Base-by-base conservation (phyloP, 2,329 filamentous ascomycete species). In the Mollisiaceae sp. region DNA sequence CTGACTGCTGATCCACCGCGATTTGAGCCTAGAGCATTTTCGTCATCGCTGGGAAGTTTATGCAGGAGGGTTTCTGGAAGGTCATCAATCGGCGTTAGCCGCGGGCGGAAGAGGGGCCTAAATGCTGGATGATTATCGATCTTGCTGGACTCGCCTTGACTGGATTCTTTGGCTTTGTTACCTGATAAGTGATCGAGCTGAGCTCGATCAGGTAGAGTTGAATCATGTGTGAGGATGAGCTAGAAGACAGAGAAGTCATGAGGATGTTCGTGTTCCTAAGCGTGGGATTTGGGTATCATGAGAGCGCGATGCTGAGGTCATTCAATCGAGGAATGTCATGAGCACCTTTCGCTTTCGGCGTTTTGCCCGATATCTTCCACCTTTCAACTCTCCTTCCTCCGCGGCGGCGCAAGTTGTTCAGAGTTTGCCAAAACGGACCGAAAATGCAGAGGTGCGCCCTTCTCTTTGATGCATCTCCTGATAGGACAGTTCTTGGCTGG, bases 401-500 rank as follows among this genome's bases (percentile, higher is more conserved):
- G 38, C 18, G 15, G 22, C 57, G 15, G 57, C 24, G 39, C 38
- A 43, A 32, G 38, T n/a, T 35, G 18, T 60, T 27, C 41, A 43
- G 32, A 59, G 38, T 41, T 27, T 45, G 64, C 35, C 55, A 52
- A 60, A 38, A 47, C 67, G 69, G 69, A 59, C 69, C 69, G 69
- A 71, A 63, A 50, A 68, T 64, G 67, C 65, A 70, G 14, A 27
- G 11, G 9, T 35, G 22, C 50, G 11, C 58, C 62, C 65, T 63
- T 66, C 54, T 52, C 45, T 14, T 20, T 27, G 24, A 18, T 62
- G 63, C 65, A 65, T 20, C 27, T 60, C 61, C 56, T 69, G 68
- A 70, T 70, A 70, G 68, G 68, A 64, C 39, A 50, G 36, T 63
- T 50, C 47, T 59, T 60, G 24, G 60, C 55, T 59, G 59, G 50